Evolutionary conservation across 495 filamentous ascomycete species (phyloP), one percentile per base, ranked within the genome.

Genomic region (Podospora appendiculata): DNA sequence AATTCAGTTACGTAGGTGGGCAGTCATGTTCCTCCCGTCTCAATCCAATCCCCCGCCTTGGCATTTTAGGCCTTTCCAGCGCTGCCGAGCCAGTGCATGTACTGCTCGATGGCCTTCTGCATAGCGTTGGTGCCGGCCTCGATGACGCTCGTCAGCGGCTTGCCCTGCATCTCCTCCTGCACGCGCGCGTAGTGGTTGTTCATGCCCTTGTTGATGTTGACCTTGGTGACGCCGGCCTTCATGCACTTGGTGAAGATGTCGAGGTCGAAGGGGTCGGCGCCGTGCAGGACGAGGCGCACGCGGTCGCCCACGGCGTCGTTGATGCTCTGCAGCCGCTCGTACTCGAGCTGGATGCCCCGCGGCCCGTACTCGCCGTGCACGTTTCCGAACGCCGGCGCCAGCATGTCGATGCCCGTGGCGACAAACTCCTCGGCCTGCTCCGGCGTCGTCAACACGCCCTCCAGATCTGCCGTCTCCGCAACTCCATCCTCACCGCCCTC

Each of bases 401-500:
- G 66, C 81, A 86, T 89, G 65, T 90, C 85, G 55, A 91, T 89
- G 0, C 89, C 88, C 25, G 86, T 89, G 9, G 73, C 77, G 0
- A 89, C 85, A 66, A 92, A 92, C 66, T 87, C 81, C 62, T 79
- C 69, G 39, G 85, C 86, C 66, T 91, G 81, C 64, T 88, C 86
- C 0, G 85, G 80, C 0, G 83, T 90, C n/a, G 88, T 94, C 58
- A 91, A 60, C 46, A 90, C 51, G 0, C 79, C 87, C 63, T 87
- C 85, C 18, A 91, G 64, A 57, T 89, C 87, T 1, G 69, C 83
- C 35, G 87, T 90, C 63, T 90, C 86, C 4, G 79, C 76, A 18
- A 94, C 81, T 0, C 88, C 89, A 58, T 94, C 89, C 69, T 94
- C 88, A 6, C 88, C 87, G 41, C 88, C 89, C 63, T 89, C 86